Conservation (phyloP, 495 filamentous ascomycete genomes). For the Tuber melanosporum region DNA sequence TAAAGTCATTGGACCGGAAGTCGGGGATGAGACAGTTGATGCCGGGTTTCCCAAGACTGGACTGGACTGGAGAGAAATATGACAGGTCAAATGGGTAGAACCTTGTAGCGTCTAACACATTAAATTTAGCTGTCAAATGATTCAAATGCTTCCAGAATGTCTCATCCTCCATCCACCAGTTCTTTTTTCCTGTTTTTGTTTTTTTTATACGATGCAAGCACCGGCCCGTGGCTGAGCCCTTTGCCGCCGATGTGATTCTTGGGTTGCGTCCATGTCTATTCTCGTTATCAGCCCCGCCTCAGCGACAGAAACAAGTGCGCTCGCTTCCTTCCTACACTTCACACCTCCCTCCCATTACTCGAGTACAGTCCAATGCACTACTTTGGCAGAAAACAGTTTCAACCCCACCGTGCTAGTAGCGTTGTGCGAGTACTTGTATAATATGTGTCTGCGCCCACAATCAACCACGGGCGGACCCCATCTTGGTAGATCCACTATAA, state of each 20-base stretch:
- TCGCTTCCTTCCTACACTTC: not conserved
- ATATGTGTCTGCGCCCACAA: not conserved
- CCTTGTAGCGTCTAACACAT: constrained; percentile 7
- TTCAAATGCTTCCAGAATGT: constrained; percentile 5
- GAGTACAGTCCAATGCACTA: not conserved
- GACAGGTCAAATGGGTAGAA: not conserved
- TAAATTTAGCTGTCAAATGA: constrained; percentile 15
- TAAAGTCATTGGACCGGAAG: constrained; percentile 1
- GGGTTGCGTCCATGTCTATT: constrained; percentile 18
- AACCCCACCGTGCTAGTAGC: not conserved
- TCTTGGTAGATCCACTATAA: not conserved
- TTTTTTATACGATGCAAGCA: constrained; percentile 6
- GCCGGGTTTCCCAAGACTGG: constrained; percentile 13
- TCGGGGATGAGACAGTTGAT: not conserved
- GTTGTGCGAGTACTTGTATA: not conserved
- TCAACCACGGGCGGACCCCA: not conserved
- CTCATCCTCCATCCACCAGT: constrained; percentile 8
- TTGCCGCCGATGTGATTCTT: constrained; percentile 10
- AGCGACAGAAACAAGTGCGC: not conserved
- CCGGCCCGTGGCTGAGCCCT: constrained; percentile 14
- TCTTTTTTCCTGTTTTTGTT: constrained; percentile 10
- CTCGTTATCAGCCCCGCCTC: constrained; percentile 14
- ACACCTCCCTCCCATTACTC: not conserved
- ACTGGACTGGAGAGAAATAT: constrained; percentile 19
- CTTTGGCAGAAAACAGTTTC: not conserved